These are phyloP conservation scores for Actinomortierella wolfii DNA, from an alignment of 371 early-diverging fungal species.

Conservation along the genomic window DNA sequence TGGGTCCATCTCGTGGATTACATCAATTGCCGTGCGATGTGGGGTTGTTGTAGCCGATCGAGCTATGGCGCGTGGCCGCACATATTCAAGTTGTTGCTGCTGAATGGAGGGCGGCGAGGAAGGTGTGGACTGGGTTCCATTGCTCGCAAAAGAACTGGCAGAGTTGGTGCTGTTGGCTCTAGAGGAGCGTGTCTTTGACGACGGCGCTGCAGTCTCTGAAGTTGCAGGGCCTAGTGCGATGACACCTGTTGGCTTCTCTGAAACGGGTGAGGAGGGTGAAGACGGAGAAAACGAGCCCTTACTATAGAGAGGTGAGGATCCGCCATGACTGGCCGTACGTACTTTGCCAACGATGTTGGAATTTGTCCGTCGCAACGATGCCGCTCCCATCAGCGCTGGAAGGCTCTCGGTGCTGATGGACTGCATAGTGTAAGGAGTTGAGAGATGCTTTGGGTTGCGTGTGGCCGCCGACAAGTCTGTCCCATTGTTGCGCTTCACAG, in stretches of 20 bases:
- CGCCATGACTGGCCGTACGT: constrained; percentile 16
- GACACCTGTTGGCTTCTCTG: constrained; percentile 1
- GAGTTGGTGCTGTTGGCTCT: neutral
- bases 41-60: constrained; percentile 13
- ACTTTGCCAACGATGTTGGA: constrained; percentile 29
- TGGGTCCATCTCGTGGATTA: constrained; percentile 20
- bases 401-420: constrained; percentile 41
- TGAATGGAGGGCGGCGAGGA: neutral
- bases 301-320: constrained; percentile 9
- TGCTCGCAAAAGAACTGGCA: neutral
- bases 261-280: constrained; percentile 11
- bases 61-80: neutral
- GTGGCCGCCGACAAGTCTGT: neutral
- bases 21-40: too few relatives aligned
- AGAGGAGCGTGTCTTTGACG: neutral
- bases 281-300: constrained; percentile 6
- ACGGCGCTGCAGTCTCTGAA: neutral
- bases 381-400: constrained; percentile 29
- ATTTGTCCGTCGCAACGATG: constrained; percentile 32
- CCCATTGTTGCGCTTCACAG: neutral
- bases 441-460: constrained; percentile 26
- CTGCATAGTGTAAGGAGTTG: constrained; percentile 38
- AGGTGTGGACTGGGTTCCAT: neutral
- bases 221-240: neutral
- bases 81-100: too few relatives aligned